These are phyloP conservation scores for Berberis vulgaris DNA, from an alignment of 164 flowering plant species.

Conservation along the genomic window DNA sequence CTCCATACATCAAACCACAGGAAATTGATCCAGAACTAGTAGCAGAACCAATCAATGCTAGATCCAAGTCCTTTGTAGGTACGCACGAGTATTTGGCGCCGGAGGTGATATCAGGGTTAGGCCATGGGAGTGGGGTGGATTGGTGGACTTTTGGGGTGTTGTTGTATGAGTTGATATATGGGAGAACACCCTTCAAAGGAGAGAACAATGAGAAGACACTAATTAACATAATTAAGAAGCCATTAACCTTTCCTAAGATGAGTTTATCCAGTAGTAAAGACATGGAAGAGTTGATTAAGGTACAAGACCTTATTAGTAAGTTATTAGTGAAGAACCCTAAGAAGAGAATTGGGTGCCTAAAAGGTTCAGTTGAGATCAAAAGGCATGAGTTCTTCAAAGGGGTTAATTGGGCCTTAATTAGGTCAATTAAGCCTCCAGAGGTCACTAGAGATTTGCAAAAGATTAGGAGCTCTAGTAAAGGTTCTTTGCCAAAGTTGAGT, in stretches of 20 bases:
- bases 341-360: slow-evolving; percentile 69
- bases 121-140: slow-evolving; percentile 84
- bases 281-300: slow-evolving; percentile 52
- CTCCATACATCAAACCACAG: slow-evolving; percentile 1
- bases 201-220: slow-evolving; percentile 80
- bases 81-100: slow-evolving; percentile 94
- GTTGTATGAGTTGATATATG: slow-evolving; percentile 66
- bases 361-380: slow-evolving; percentile 77
- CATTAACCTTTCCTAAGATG: slow-evolving; percentile 48
- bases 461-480: slow-evolving; percentile 14
- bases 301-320: slow-evolving; percentile 58
- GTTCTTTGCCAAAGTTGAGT: slow-evolving; percentile 30
- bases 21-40: slow-evolving; percentile 43
- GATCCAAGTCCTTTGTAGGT: slow-evolving; percentile 86
- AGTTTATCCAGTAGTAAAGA: slow-evolving; percentile 29
- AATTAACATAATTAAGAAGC: slow-evolving; percentile 59
- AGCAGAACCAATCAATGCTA: slow-evolving; percentile 60
- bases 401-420: slow-evolving; percentile 86
- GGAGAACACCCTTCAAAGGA: slow-evolving; percentile 83
- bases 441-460: slow-evolving; percentile 37
- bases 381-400: slow-evolving; percentile 80
- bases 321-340: slow-evolving; percentile 71
- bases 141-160: slow-evolving; percentile 96
- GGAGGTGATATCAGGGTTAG: slow-evolving; percentile 75
- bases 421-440: slow-evolving; percentile 72